phyloP scores from a whole-genome alignment of 768 basidiomycete genomes.

The Kwoniella pini region DNA sequence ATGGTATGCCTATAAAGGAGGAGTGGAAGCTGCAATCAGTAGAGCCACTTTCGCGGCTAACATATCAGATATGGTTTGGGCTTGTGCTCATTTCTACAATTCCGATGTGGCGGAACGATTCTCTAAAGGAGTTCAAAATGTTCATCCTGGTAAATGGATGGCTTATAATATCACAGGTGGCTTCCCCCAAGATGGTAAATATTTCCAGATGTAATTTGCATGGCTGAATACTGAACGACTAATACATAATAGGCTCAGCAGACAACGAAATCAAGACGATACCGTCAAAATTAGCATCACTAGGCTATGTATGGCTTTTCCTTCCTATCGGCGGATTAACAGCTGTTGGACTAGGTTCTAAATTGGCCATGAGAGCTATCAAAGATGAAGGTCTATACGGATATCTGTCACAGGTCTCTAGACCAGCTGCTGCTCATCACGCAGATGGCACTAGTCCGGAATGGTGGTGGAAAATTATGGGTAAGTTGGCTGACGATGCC shows the following conservation, averaged over 20 bases:
- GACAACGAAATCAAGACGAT: background rate
- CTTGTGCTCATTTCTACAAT: slow-evolving; percentile 8
- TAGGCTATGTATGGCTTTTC: slow-evolving; percentile 16
- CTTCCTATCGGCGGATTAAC: slow-evolving; percentile 3
- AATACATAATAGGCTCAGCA: background rate
- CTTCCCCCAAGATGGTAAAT: slow-evolving; percentile 23
- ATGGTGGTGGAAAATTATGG: slow-evolving; percentile 24
- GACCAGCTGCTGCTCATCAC: slow-evolving; percentile 3
- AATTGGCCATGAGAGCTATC: slow-evolving; percentile 2
- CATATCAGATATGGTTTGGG: slow-evolving; percentile 25
- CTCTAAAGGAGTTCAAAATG: slow-evolving; percentile 15
- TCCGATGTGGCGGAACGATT: slow-evolving; percentile 6
- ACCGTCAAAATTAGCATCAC: slow-evolving; percentile 3
- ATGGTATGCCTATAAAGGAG: slow-evolving; percentile 26
- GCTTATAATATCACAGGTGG: slow-evolving; percentile 26
- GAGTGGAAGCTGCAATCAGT: slow-evolving; percentile 26
- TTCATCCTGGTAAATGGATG: slow-evolving; percentile 29
- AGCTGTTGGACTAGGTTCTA: slow-evolving; percentile 6
- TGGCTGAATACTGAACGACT: background rate
- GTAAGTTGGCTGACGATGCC: slow-evolving; percentile 12
- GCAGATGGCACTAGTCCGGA: slow-evolving; percentile 12
- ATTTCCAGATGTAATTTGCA: background rate
- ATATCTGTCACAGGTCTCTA: slow-evolving; percentile 1
- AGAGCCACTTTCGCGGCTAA: slow-evolving; percentile 9
- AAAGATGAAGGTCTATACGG: slow-evolving; percentile 7